Conservation (phyloP, 805 yeast species). For the Candida coquimbonensis region DNA sequence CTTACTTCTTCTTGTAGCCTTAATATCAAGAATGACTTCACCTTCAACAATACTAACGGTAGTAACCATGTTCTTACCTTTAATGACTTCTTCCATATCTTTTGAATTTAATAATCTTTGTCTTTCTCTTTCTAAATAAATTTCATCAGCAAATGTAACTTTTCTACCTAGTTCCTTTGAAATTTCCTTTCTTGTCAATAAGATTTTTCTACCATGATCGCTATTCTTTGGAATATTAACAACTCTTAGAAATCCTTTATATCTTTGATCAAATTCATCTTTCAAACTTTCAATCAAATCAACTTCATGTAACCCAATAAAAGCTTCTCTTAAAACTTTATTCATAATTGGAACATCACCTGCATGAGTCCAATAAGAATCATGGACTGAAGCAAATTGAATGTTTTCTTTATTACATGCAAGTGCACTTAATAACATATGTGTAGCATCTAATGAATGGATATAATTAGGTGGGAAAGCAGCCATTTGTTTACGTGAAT, state of each 20-base stretch:
- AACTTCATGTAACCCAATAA: constrained; percentile 68
- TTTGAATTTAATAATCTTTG: constrained; percentile 44
- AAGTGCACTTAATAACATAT: constrained; percentile 85
- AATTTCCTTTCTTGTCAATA: constrained; percentile 41
- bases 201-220: constrained; percentile 44
- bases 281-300: constrained; percentile 66
- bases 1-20: constrained; percentile 7
- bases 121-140: constrained; percentile 62
- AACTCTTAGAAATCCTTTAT: constrained; percentile 60
- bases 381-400: constrained; percentile 92
- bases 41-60: constrained; percentile 51
- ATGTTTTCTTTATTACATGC: constrained; percentile 61
- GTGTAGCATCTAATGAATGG: constrained; percentile 94
- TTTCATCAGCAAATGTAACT: constrained; percentile 60
- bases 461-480: constrained; percentile 96
- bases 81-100: constrained; percentile 39
- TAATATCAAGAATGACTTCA: constrained; percentile 11
- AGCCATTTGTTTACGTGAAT: constrained; percentile 80
- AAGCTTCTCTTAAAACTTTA: constrained; percentile 62
- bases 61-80: constrained; percentile 55
- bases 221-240: constrained; percentile 46
- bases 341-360: constrained; percentile 72
- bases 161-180: constrained; percentile 46
- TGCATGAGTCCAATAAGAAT: constrained; percentile 98
- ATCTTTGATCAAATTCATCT: constrained; percentile 76